A percentile compares a stretch with the other conserved stretches of the same genome.
Evolutionary conservation across 805 yeast species (phyloP).

Genomic region (Schizosaccharomyces osmophilus): DNA sequence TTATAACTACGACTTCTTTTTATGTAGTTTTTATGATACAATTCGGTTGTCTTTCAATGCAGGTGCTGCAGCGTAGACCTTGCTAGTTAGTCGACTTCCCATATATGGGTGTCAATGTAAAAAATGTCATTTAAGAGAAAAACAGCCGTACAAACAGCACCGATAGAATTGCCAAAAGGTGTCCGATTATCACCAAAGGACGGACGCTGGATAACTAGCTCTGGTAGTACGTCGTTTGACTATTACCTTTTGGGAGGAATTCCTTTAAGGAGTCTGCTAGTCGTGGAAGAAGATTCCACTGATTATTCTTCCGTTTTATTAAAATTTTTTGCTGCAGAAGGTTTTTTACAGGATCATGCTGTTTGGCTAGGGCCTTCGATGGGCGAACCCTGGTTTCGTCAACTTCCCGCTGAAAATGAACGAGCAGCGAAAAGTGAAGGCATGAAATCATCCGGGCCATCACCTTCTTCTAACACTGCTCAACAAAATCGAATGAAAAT

Average conservation of each 20-base stretch:
- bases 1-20: no score
- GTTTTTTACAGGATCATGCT: constrained; percentile 25
- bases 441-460: background rate
- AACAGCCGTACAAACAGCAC: background rate
- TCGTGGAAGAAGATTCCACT: constrained; percentile 51
- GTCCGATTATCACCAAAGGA: background rate
- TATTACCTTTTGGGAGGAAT: constrained; percentile 24
- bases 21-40: no score
- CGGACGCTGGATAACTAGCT: background rate
- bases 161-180: background rate
- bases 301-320: constrained; percentile 42
- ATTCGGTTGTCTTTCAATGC: no score
- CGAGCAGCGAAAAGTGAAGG: background rate
- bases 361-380: background rate
- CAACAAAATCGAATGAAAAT: constrained; percentile 1
- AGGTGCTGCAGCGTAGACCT: no score
- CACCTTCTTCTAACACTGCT: background rate
- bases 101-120: background rate
- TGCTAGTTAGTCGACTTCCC: no score
- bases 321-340: constrained; percentile 43
- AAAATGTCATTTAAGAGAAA: constrained; percentile 1
- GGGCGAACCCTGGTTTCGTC: background rate
- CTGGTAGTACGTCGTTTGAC: constrained; percentile 1
- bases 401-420: background rate
- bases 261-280: constrained; percentile 36